phyloP scores from a whole-genome alignment of 2,329 filamentous ascomycete genomes.

The Penicillium verrucosum region DNA sequence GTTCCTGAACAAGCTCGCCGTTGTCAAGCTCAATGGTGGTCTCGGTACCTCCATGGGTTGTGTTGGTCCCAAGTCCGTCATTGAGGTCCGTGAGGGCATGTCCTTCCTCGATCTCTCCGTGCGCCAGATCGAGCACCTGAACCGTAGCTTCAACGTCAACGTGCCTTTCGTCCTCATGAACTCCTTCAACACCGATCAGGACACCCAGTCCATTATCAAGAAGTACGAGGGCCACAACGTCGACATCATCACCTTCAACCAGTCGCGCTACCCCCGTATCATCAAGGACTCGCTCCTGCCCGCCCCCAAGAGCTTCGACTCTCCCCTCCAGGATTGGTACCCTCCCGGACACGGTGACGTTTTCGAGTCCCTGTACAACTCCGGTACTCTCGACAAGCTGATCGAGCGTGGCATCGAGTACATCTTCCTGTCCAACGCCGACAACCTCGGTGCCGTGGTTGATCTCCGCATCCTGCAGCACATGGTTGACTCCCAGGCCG shows the following conservation, averaged over 20 bases:
- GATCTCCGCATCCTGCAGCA: slow-evolving; percentile 98
- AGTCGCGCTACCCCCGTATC: slow-evolving; percentile 96
- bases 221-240: slow-evolving; percentile 99
- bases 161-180: slow-evolving; percentile 99
- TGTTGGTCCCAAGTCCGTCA: slow-evolving; percentile 98
- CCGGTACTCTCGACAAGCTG: slow-evolving; percentile 93
- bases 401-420: slow-evolving; percentile 93
- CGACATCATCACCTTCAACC: slow-evolving; percentile 99
- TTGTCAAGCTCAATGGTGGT: slow-evolving; percentile 98
- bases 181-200: slow-evolving; percentile 99
- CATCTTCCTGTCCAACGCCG: slow-evolving; percentile 97
- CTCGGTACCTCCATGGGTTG: slow-evolving; percentile 99
- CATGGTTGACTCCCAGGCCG: slow-evolving; percentile 95
- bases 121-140: slow-evolving; percentile 97
- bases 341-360: slow-evolving; percentile 98
- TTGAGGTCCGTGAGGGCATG: slow-evolving; percentile 99
- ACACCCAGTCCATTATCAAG: slow-evolving; percentile 99
- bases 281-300: slow-evolving; percentile 97
- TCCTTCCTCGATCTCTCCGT: slow-evolving; percentile 99
- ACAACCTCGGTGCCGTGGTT: slow-evolving; percentile 96
- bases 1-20: slow-evolving; percentile 95
- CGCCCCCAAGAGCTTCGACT: slow-evolving; percentile 84
- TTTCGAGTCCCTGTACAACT: slow-evolving; percentile 99
- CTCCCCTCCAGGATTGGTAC: slow-evolving; percentile 94
- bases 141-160: slow-evolving; percentile 95